These are phyloP conservation scores for Sporothrix humicola DNA, from an alignment of 2,329 filamentous ascomycete genomes.

Conservation along the genomic window DNA sequence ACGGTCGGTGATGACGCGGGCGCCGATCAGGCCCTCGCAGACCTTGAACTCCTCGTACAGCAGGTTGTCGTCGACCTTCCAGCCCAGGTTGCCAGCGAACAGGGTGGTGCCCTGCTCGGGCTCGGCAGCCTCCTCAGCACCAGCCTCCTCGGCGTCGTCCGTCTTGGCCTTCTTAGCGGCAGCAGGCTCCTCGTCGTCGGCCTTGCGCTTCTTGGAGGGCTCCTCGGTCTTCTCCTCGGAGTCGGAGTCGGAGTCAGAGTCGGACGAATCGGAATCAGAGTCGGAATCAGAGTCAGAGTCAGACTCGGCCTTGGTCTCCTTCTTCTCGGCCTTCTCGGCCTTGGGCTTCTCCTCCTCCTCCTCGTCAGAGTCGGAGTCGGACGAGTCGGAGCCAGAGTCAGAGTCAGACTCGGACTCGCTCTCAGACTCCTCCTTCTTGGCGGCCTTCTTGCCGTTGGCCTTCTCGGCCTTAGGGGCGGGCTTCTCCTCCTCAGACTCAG, in stretches of 20 bases:
- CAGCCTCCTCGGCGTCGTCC: constrained; percentile 50
- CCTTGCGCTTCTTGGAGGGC: constrained; percentile 70
- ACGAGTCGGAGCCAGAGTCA: constrained; percentile 29
- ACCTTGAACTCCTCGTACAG: constrained; percentile 81
- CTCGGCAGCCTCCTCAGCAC: constrained; percentile 39
- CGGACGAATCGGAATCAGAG: constrained; percentile 23
- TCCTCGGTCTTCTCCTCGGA: constrained; percentile 54
- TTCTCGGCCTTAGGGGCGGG: constrained; percentile 28
- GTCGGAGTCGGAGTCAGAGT: constrained; percentile 41
- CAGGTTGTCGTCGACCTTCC: constrained; percentile 85
- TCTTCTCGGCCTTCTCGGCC: constrained; percentile 45
- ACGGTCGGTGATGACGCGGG: constrained; percentile 83
- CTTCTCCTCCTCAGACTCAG: constrained; percentile 44
- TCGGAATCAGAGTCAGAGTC: constrained; percentile 20
- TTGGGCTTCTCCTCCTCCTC: constrained; percentile 41
- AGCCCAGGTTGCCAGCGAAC: constrained; percentile 89
- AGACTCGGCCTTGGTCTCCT: constrained; percentile 48
- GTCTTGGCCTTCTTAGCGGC: constrained; percentile 72
- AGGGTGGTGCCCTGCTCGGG: constrained; percentile 62
- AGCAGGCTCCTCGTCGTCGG: constrained; percentile 57
- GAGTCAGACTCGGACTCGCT: constrained; percentile 30
- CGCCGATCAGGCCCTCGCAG: constrained; percentile 73
- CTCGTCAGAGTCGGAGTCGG: constrained; percentile 40
- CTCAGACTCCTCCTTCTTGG: constrained; percentile 35
- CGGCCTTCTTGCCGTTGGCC: constrained; percentile 38